Percentiles rank a stretch among this genome's conserved stretches.
Evolutionary conservation across 768 basidiomycete genomes (phyloP).

Genomic region (Boletus edulis): DNA sequence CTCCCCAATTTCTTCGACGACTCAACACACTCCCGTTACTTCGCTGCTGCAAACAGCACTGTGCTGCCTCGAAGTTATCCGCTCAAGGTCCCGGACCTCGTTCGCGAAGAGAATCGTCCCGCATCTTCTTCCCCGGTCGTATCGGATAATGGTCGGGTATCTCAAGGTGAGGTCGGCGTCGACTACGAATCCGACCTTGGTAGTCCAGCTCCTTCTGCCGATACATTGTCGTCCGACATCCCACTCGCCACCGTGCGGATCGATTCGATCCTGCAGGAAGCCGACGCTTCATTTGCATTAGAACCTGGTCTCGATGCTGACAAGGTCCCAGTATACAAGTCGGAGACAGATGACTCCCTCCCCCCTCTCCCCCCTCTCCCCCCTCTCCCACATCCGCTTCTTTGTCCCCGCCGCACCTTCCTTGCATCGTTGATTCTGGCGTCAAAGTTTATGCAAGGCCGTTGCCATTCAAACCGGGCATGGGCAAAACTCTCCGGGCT

Average conservation of each 20-base stretch:
- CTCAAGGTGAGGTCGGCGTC: constrained; percentile 42
- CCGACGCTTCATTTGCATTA: constrained; percentile 15
- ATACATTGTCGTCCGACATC: constrained; percentile 20
- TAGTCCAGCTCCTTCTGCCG: constrained; percentile 5
- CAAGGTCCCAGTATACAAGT: constrained; percentile 9
- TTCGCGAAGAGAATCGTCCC: constrained; percentile 47
- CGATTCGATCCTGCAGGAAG: constrained; percentile 25
- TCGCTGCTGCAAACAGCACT: constrained; percentile 77
- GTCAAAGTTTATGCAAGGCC: constrained; percentile 90
- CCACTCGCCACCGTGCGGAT: constrained; percentile 46
- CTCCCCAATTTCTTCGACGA: constrained; percentile 52
- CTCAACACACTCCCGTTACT: constrained; percentile 32
- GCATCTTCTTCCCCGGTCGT: constrained; percentile 40
- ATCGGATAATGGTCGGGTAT: constrained; percentile 42
- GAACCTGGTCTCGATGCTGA: constrained; percentile 13
- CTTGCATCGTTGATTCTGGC: constrained; percentile 86
- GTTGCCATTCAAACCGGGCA: constrained; percentile 89
- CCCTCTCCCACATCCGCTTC: constrained; percentile 70
- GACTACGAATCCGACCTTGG: constrained; percentile 38
- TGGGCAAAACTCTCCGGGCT: constrained; percentile 95
- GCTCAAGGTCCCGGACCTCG: constrained; percentile 62
- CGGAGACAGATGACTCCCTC: constrained; percentile 6
- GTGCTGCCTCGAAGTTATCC: constrained; percentile 85
- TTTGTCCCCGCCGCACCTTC: constrained; percentile 88
- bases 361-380: constrained; percentile 30